A percentile compares a stretch with the other conserved stretches of the same genome.
Evolutionary conservation across 2,329 filamentous ascomycete genomes (phyloP).

Genomic region (Botrytis paeoniae): DNA sequence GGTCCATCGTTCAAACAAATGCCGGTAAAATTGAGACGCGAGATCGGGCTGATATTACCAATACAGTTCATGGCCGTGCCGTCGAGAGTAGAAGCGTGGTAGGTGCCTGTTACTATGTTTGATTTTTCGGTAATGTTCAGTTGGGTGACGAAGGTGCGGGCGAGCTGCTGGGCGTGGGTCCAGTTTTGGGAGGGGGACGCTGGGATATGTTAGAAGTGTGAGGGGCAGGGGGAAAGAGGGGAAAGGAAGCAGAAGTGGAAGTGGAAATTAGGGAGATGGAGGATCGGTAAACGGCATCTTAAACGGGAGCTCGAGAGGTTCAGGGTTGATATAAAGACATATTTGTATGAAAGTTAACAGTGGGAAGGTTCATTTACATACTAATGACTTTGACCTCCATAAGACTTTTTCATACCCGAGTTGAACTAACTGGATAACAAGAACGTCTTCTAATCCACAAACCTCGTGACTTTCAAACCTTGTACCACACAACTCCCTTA

Average conservation of each 20-base stretch:
- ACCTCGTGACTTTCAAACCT: background rate
- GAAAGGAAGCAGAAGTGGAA: background rate
- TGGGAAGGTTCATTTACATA: too few relatives aligned
- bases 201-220: background rate
- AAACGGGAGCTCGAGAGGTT: too few relatives aligned
- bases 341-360: too few relatives aligned
- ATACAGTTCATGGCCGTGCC: slow-evolving; percentile 16
- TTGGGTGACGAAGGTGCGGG: background rate
- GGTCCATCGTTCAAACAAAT: slow-evolving; percentile 27
- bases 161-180: background rate
- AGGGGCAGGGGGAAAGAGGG: background rate
- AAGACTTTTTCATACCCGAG: background rate
- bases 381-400: too few relatives aligned
- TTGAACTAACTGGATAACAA: background rate
- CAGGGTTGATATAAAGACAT: too few relatives aligned
- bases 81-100: background rate
- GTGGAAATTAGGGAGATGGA: background rate
- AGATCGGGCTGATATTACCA: slow-evolving; percentile 26
- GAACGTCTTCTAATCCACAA: background rate
- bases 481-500: background rate
- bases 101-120: background rate
- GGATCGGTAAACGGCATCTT: too few relatives aligned
- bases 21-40: slow-evolving; percentile 22
- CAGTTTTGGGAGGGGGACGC: background rate
- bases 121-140: background rate